Base-by-base conservation (phyloP, 805 yeast genomes). In the Metschnikowia lochheadii region DNA sequence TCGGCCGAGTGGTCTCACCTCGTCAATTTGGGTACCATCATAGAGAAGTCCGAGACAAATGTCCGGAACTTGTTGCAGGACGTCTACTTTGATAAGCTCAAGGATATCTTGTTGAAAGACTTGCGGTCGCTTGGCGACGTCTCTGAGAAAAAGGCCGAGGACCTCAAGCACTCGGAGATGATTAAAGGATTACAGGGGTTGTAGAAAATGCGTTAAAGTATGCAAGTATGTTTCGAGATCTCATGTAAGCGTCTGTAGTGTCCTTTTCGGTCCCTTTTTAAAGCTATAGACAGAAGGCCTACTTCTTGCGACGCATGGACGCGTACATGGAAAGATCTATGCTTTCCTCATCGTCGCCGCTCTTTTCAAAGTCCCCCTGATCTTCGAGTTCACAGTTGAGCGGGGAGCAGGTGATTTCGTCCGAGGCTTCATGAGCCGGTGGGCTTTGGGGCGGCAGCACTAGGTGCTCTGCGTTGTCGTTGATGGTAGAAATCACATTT, bases 21-120 rank as follows among this genome's bases (percentile, higher is more conserved):
- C 45, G 83, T 90, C 32, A 91, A 91, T 63, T 70, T 92, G 53
- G 99, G 99, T 31, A 74, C 86, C 2, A 66, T 90, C 55, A 80
- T 94, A 13, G 99, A 92, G 68, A 96, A 89, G 54, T 78, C 88
- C 40, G 99, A 92, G 70, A 83, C 85, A 53, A 89, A 86, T 64
- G 74, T 92, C 72, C 81, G 99, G 68, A 88, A 87, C 59, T 74
- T 87, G 73, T 76, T 92, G 56, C 96, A 92, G 66, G 96, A 89
- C 56, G 97, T 92, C 26, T 92, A 92, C 66, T 92, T 92, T 64
- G 97, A 96, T 60, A 92, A 92, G 73, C 88, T 96, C 17, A 83
- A 88, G 62, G 97, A 92, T 63, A 85, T 94, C 45, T 75, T 91
- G 57, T 65, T 72, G 61, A 73, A 70, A 56, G 78, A 73, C 56